A percentile compares a stretch with the other conserved stretches of the same genome.
Evolutionary conservation across 305 asterid genomes (phyloP).

Genomic region (Lippia alba): DNA sequence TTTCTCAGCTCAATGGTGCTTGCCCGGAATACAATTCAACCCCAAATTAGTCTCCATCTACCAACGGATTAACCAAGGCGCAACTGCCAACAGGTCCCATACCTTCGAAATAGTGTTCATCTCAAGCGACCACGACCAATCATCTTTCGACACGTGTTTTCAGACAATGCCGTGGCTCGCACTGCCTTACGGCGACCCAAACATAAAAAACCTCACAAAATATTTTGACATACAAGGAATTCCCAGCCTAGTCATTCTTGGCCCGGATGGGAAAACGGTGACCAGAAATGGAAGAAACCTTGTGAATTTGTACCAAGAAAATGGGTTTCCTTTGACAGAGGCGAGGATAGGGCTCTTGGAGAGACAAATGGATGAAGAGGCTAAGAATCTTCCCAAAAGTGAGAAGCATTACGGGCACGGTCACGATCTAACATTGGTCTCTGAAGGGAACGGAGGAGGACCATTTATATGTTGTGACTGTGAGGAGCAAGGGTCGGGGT

Average conservation of each 20-base stretch:
- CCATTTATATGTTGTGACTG: slow-evolving; percentile 77
- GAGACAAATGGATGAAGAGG: slow-evolving; percentile 59
- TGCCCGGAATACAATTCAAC: slow-evolving; percentile 56
- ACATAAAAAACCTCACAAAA: slow-evolving; percentile 47
- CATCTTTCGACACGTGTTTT: slow-evolving; percentile 46
- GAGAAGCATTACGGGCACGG: slow-evolving; percentile 53
- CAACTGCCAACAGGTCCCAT: slow-evolving; percentile 10
- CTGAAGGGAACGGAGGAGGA: slow-evolving; percentile 75
- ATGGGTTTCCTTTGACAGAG: slow-evolving; percentile 69
- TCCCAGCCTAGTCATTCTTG: slow-evolving; percentile 65
- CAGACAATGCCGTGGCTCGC: slow-evolving; percentile 78
- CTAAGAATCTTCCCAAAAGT: slow-evolving; percentile 50
- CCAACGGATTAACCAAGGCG: slow-evolving; percentile 48
- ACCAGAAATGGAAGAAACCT: slow-evolving; percentile 65
- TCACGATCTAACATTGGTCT: slow-evolving; percentile 64
- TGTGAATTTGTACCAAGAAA: slow-evolving; percentile 58
- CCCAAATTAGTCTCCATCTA: slow-evolving; percentile 58
- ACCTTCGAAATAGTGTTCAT: slow-evolving; percentile 66
- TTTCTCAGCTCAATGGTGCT: slow-evolving; percentile 77
- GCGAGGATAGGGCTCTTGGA: slow-evolving; percentile 44
- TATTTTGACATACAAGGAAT: slow-evolving; percentile 66
- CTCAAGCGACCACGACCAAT: slow-evolving; percentile 62
- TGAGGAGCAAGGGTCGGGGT: slow-evolving; percentile 80
- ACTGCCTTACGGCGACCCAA: slow-evolving; percentile 57
- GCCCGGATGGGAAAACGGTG: slow-evolving; percentile 75